These are phyloP conservation scores for Allium fistulosum DNA, from an alignment of 106 monocot genomes.

Conservation along the genomic window DNA sequence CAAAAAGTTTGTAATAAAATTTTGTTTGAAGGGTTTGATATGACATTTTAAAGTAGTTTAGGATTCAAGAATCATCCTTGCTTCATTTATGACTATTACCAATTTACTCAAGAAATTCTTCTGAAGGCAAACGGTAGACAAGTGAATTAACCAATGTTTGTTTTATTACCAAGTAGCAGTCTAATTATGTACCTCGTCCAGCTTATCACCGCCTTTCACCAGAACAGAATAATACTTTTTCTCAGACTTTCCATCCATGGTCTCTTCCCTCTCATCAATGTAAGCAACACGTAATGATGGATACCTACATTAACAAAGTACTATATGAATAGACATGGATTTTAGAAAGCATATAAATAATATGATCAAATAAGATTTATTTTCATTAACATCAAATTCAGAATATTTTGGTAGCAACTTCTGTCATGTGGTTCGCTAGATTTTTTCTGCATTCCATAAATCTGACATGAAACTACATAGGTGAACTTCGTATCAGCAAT, in stretches of 20 bases:
- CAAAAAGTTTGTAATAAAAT: background rate
- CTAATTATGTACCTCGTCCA: slow-evolving; percentile 65
- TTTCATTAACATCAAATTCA: slow-evolving; percentile 73
- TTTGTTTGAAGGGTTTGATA: too few species aligned
- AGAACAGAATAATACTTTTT: slow-evolving; percentile 94
- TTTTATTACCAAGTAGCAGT: background rate
- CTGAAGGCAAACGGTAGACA: background rate
- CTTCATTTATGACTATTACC: too few species aligned
- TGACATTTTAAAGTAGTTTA: too few species aligned
- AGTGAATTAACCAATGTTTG: background rate
- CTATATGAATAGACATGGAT: background rate
- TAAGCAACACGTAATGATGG: slow-evolving; percentile 86
- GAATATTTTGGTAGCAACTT: slow-evolving; percentile 79
- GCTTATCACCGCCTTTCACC: slow-evolving; percentile 87
- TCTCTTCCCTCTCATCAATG: slow-evolving; percentile 85
- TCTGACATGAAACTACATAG: slow-evolving; percentile 88
- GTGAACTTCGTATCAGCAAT: slow-evolving; percentile 91
- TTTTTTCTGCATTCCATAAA: slow-evolving; percentile 84
- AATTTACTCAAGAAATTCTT: background rate
- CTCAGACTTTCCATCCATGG: slow-evolving; percentile 40
- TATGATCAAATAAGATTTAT: background rate
- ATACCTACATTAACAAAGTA: slow-evolving; percentile 26
- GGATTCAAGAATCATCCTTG: too few species aligned
- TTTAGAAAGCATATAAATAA: background rate
- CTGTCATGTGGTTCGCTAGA: slow-evolving; percentile 37